Percentiles rank a stretch among this genome's conserved stretches.
These are phyloP conservation scores for Miscanthus lutarioriparius DNA, from an alignment of 176 grass and related monocot species.

Conservation along the genomic window DNA sequence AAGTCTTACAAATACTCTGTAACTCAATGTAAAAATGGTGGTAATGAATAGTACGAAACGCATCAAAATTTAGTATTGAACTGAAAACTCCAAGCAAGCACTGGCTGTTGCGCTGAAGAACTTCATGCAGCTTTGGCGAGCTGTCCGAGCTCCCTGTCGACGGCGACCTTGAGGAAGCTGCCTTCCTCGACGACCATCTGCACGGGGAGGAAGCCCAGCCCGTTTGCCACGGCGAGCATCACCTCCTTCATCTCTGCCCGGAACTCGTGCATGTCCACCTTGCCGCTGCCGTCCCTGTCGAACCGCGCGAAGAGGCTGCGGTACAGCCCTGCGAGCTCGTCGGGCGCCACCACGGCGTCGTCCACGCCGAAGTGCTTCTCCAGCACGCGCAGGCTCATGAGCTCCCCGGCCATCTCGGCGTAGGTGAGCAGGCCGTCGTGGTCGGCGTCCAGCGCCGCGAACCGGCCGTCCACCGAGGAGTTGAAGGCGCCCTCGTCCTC, in stretches of 20 bases:
- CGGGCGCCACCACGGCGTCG: background rate
- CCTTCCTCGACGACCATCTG: conserved; percentile 80
- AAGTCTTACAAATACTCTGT: too few species aligned
- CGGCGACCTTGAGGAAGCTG: conserved; percentile 68
- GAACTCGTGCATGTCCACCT: conserved; percentile 58
- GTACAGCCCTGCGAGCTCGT: conserved; percentile 32
- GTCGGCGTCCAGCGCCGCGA: conserved; percentile 44
- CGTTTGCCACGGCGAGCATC: conserved; percentile 62
- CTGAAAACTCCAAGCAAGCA: background rate
- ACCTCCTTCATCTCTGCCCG: conserved; percentile 62
- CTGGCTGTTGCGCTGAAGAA: background rate
- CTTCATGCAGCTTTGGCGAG: background rate
- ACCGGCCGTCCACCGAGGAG: conserved; percentile 40
- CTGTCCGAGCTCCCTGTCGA: conserved; percentile 62
- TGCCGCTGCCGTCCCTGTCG: conserved; percentile 61
- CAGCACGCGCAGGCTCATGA: conserved; percentile 44
- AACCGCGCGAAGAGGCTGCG: conserved; percentile 47
- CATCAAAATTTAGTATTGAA: background rate
- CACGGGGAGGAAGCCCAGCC: conserved; percentile 56
- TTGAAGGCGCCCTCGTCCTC: conserved; percentile 56
- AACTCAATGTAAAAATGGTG: too few species aligned
- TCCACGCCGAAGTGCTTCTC: conserved; percentile 49
- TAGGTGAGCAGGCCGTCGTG: conserved; percentile 46
- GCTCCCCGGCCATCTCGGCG: conserved; percentile 45
- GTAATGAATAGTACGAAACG: background rate